These are phyloP conservation scores for Panellus pusillus DNA, from an alignment of 768 basidiomycete genomes.

Conservation along the genomic window DNA sequence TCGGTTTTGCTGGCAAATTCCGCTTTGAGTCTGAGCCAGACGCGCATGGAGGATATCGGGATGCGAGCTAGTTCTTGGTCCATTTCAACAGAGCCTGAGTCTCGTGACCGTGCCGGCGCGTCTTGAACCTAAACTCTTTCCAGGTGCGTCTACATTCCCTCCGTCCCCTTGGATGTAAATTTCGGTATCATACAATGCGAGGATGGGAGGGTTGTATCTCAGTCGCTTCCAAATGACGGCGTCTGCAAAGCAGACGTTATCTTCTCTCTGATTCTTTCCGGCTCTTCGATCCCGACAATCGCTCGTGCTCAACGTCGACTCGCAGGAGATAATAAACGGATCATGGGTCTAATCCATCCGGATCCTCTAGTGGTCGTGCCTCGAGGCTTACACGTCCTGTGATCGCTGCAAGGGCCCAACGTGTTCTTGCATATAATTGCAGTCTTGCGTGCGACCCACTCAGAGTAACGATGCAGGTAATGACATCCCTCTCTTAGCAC, in stretches of 20 bases:
- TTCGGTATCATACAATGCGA: conserved; percentile 16
- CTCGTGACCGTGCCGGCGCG: too few species aligned
- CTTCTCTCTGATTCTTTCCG: conserved; percentile 22
- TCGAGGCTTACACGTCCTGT: conserved; percentile 19
- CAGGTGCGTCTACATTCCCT: too few species aligned
- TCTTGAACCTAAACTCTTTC: too few species aligned
- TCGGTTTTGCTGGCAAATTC: neutral
- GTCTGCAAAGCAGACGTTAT: conserved; percentile 20
- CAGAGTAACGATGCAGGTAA: neutral
- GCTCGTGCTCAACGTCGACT: conserved; percentile 1
- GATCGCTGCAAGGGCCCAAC: conserved; percentile 16
- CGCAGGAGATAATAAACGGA: conserved; percentile 6
- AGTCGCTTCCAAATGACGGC: conserved; percentile 19
- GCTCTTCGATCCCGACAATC: conserved; percentile 2
- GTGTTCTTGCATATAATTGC: conserved; percentile 14
- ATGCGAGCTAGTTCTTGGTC: conserved; percentile 13
- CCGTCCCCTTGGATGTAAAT: conserved; percentile 8
- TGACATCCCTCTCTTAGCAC: neutral
- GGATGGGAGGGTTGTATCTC: conserved; percentile 18
- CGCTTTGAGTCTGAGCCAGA: conserved; percentile 17
- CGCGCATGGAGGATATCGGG: conserved; percentile 13
- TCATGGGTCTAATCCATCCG: conserved; percentile 15
- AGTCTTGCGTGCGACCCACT: neutral
- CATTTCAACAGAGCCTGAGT: neutral
- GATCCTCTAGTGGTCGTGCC: conserved; percentile 13